A percentile compares a stretch with the other conserved stretches of the same genome.
phyloP scores from a whole-genome alignment of 257 asterid species.

The Thymus quinquecostatus region DNA sequence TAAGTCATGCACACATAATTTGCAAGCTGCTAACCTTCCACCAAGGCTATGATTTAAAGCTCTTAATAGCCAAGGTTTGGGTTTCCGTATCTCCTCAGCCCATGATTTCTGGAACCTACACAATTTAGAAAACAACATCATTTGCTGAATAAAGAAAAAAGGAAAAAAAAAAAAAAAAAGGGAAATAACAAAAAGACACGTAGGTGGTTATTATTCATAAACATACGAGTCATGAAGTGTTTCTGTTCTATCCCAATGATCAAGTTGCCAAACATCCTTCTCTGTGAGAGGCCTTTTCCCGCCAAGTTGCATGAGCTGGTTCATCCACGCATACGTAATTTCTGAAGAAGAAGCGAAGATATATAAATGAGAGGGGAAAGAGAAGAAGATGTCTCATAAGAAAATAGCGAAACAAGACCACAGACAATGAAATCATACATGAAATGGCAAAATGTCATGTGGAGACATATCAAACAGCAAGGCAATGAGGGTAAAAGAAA shows the following conservation, averaged over 20 bases:
- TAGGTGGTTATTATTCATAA: not conserved
- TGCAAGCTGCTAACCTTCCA: conserved; percentile 67
- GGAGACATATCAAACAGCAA: conserved; percentile 14
- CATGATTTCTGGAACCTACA: conserved; percentile 88
- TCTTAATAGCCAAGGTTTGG: conserved; percentile 96
- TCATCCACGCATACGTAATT: conserved; percentile 78
- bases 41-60: conserved; percentile 89
- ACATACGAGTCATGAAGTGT: conserved; percentile 77
- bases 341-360: conserved; percentile 42
- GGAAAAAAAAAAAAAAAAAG: not conserved
- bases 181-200: not conserved
- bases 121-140: conserved; percentile 18
- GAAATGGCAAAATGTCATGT: conserved; percentile 9
- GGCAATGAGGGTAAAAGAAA: conserved; percentile 2
- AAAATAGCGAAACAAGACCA: not conserved
- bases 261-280: conserved; percentile 97
- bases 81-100: conserved; percentile 72
- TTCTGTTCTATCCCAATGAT: conserved; percentile 91
- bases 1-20: conserved; percentile 28
- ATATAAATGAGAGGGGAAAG: conserved; percentile 2
- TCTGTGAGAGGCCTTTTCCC: conserved; percentile 89
- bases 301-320: conserved; percentile 84
- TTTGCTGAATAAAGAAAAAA: not conserved
- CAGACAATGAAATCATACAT: conserved; percentile 18
- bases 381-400: not conserved